These are phyloP conservation scores for Tetrapisispora taiwanensis DNA, from an alignment of 805 yeast genomes.

Conservation along the genomic window DNA sequence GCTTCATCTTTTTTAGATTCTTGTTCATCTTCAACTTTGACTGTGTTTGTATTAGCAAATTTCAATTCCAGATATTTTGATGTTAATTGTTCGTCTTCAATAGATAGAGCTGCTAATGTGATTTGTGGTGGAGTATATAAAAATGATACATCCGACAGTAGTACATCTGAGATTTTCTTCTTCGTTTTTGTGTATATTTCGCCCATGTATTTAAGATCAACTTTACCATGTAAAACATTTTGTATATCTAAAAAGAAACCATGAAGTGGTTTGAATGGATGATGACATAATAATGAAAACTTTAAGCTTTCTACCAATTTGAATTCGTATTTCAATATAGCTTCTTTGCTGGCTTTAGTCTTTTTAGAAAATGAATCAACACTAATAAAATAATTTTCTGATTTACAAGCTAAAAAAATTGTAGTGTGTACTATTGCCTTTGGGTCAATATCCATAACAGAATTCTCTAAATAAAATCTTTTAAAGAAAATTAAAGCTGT, in stretches of 20 bases:
- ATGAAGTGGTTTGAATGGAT: constrained; percentile 80
- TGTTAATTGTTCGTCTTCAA: constrained; percentile 52
- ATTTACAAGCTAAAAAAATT: constrained; percentile 82
- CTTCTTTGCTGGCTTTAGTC: constrained; percentile 55
- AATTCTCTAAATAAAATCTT: constrained; percentile 67
- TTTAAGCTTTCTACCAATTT: constrained; percentile 58
- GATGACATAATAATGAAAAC: constrained; percentile 79
- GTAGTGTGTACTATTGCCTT: constrained; percentile 71
- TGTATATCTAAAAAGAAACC: constrained; percentile 93
- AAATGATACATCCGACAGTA: constrained; percentile 67
- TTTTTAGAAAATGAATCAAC: constrained; percentile 68
- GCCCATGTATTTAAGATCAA: constrained; percentile 52
- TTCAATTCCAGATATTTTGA: constrained; percentile 59
- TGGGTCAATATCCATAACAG: constrained; percentile 85
- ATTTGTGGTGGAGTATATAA: constrained; percentile 90
- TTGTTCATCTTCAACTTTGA: constrained; percentile 3
- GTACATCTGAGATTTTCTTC: constrained; percentile 51
- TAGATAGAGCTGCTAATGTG: constrained; percentile 76
- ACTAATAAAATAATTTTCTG: constrained; percentile 83
- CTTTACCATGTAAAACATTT: constrained; percentile 35
- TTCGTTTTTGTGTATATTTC: constrained; percentile 62
- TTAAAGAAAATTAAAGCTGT: constrained; percentile 79
- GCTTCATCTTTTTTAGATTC: constrained; percentile 2
- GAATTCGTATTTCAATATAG: constrained; percentile 73
- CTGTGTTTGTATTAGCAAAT: constrained; percentile 30